These are phyloP conservation scores for Elymus sibiricus DNA, from an alignment of 176 grass and related monocot genomes.

Conservation along the genomic window DNA sequence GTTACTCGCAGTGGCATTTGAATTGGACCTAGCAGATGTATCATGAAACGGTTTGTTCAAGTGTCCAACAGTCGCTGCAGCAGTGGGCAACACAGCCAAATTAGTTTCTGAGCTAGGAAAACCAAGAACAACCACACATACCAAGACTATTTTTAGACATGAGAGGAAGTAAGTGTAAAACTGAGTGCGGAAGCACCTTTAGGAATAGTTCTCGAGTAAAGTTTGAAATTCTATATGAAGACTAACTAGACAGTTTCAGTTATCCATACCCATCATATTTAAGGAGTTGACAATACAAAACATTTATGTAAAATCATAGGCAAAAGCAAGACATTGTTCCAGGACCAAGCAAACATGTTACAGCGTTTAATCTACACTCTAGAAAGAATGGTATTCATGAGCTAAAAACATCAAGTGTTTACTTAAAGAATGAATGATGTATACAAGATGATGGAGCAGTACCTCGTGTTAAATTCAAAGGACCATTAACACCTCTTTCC, in stretches of 20 bases:
- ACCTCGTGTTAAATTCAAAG: conserved; percentile 62
- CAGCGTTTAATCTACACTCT: background rate
- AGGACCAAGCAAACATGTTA: conserved; percentile 8
- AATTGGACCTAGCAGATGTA: conserved; percentile 40
- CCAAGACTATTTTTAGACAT: background rate
- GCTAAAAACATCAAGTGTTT: background rate
- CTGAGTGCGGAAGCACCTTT: background rate
- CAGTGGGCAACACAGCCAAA: conserved; percentile 5
- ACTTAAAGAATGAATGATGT: background rate
- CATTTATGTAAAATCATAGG: conserved; percentile 8
- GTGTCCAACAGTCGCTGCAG: conserved; percentile 38
- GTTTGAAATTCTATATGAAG: background rate
- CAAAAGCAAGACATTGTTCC: conserved; percentile 29
- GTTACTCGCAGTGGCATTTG: conserved; percentile 38
- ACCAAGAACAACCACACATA: conserved; percentile 23
- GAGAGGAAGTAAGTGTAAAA: background rate
- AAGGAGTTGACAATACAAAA: background rate
- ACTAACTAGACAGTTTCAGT: background rate
- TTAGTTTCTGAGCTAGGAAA: conserved; percentile 33
- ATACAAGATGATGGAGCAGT: conserved; percentile 29
- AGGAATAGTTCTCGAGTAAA: background rate
- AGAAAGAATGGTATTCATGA: background rate
- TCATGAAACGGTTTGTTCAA: conserved; percentile 41
- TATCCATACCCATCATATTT: background rate
- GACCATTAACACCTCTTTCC: conserved; percentile 49